Evolutionary conservation across 176 grass and related monocot genomes (phyloP), one percentile per base, ranked within the genome.

Genomic region (Phragmites australis): DNA sequence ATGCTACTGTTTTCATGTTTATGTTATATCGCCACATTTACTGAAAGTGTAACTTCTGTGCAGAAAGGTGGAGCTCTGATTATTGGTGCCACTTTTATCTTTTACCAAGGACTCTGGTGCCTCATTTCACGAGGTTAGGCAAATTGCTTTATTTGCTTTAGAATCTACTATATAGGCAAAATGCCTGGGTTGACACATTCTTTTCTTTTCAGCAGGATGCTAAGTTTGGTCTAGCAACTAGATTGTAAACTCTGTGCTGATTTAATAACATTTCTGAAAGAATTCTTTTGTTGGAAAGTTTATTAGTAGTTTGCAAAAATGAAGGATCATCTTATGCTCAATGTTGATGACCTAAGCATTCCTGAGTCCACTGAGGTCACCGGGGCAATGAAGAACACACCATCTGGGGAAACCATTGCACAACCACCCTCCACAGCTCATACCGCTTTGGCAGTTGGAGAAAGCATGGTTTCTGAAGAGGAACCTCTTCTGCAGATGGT

Each of bases 401-500:
- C 73, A 67, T 86, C 68, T 42, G 86, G 81, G 57, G 72, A 77
- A 61, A 25, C 64, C 52, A 12, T 82, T 51, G 70, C 56, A 51
- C 76, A 25, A 15, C 44, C 30, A 82, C 8, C 10, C 5, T 43
- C 64, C 41, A 26, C 59, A 49, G 57, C 22, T 32, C 89, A 75
- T 85, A 23, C 81, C 63, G 51, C 68, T 81, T 59, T 81, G 29
- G 46, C 64, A 43, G 31, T 87, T 57, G 76, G 73, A 52, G 74
- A 89, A 68, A 72, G 73, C 25, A 77, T 84, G 78, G 72, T 52
- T 81, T 74, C 63, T 65, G 90, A 97, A 85, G 88, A 91, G 76
- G 86, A 91, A 76, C 88, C 91, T 64, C 93, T 97, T 76, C 82
- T 97, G 58, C 84, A 88, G 29, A 85, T 86, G 54, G 77, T 65